Conservation (phyloP, 805 yeast genomes). For the Schwanniomyces occidentalis region DNA sequence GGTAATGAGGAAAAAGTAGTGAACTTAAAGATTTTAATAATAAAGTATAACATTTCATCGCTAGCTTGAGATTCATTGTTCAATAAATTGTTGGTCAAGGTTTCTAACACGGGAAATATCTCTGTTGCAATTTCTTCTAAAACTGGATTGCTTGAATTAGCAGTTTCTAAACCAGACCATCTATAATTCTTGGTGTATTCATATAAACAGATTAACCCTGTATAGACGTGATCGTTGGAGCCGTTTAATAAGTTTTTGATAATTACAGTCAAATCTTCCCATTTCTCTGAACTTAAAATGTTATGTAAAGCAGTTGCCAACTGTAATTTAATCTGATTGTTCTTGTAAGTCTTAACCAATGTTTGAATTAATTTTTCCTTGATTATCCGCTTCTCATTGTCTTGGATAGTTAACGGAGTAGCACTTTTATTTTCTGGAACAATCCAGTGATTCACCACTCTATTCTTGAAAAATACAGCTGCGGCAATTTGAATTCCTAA, state of each 20-base stretch:
- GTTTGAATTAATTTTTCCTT: conserved; percentile 40
- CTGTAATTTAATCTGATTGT: conserved; percentile 49
- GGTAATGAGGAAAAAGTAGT: conserved; percentile 40
- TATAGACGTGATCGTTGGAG: conserved; percentile 37
- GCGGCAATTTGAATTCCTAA: conserved; percentile 43
- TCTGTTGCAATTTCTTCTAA: conserved; percentile 37
- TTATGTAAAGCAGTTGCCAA: conserved; percentile 56
- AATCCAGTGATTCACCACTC: conserved; percentile 40
- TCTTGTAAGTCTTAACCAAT: conserved; percentile 40
- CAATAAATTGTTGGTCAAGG: conserved; percentile 28
- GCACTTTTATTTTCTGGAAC: conserved; percentile 29
- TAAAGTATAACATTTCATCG: conserved; percentile 40
- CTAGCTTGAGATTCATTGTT: conserved; percentile 16
- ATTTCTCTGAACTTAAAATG: conserved; percentile 50
- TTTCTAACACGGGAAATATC: conserved; percentile 38
- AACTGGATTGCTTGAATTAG: conserved; percentile 33
- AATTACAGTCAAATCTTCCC: conserved; percentile 38
- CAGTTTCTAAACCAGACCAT: conserved; percentile 48
- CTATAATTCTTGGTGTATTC: conserved; percentile 44
- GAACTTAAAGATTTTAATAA: conserved; percentile 42
- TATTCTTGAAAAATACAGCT: conserved; percentile 45
- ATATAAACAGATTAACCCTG: conserved; percentile 40
- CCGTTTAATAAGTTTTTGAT: conserved; percentile 38
- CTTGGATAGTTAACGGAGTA: conserved; percentile 24
- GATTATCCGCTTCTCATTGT: conserved; percentile 42